Evolutionary conservation across 2,329 filamentous ascomycete species (phyloP).

Genomic region (Alternaria postmessia): DNA sequence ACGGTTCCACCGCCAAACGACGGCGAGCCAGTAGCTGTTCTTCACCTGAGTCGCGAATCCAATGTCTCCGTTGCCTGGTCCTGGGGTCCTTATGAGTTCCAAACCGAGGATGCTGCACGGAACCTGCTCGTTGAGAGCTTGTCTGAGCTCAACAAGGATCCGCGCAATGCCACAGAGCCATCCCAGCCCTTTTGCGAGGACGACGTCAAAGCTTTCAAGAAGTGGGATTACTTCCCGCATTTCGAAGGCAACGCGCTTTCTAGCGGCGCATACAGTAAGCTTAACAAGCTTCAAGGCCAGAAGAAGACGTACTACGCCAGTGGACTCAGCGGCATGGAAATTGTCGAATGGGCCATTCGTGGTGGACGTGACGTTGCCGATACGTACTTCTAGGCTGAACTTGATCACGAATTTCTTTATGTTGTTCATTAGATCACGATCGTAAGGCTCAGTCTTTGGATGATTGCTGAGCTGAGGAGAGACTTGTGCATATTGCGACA

Average conservation of each 20-base stretch:
- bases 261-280: slow-evolving; percentile 40
- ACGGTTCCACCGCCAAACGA: slow-evolving; percentile 43
- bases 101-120: slow-evolving; percentile 37
- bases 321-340: slow-evolving; percentile 50
- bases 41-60: slow-evolving; percentile 40
- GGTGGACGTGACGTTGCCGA: slow-evolving; percentile 48
- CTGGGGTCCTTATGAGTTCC: slow-evolving; percentile 48
- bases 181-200: slow-evolving; percentile 26
- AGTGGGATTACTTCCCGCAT: slow-evolving; percentile 53
- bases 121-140: slow-evolving; percentile 42
- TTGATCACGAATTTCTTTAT: neutral
- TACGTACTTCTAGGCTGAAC: slow-evolving; percentile 36
- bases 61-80: slow-evolving; percentile 49
- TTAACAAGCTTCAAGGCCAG: slow-evolving; percentile 47
- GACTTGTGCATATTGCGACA: neutral
- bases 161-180: slow-evolving; percentile 38
- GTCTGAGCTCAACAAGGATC: slow-evolving; percentile 48
- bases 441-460: neutral
- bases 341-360: slow-evolving; percentile 49
- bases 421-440: slow-evolving; percentile 3
- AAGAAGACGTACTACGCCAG: slow-evolving; percentile 50
- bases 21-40: slow-evolving; percentile 46
- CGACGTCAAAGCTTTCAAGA: slow-evolving; percentile 46
- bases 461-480: neutral
- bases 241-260: slow-evolving; percentile 40